Evolutionary conservation across 1,139 yeast species (phyloP), one percentile per base, ranked within the genome.

Genomic region (Arxiozyma heterogenica): DNA sequence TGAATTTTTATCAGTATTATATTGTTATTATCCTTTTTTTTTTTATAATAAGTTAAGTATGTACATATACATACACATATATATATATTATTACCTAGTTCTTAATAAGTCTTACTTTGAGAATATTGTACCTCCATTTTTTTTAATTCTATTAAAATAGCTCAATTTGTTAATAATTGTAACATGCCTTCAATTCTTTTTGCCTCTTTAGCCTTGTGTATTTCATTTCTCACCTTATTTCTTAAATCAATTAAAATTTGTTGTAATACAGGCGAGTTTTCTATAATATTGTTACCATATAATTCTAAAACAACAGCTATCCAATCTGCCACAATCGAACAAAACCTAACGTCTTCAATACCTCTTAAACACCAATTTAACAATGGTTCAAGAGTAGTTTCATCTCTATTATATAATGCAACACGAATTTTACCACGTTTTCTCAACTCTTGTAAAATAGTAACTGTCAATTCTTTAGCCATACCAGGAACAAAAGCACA

Each of bases 101-200:
- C n/a, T 25, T n/a, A 17, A 21, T 23, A 7, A 17, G 25, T 44
- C n/a, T 12, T n/a, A 6, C 39, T 12, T 18, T 30, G 30, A 27
- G 27, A 17, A 38, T 30, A 45, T 41, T 20, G 41, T 9, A 23
- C 27, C 21, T 20, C 15, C 17, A 22, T 18, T 44, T 44, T 3
- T 15, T 23, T 2, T 44, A n/a, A n/a, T 25, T 38, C 27, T 44
- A n/a, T 43, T 34, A 9, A n/a, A n/a, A 8, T 17, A 20, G 7
- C 20, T 52, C 42, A 71, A 57, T 65, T 69, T n/a, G 78, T 81
- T 62, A 91, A 76, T 61, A 93, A 72, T 70, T 89, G 94, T 63
- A 93, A 76, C 98, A 93, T 93, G 57, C 98, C 98, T 63, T 86
- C 89, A 51, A 93, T 83, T 67, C 83, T 86, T 69, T 84, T 86